Percentiles rank a stretch among this genome's conserved stretches.
These are phyloP conservation scores for Porodaedalea pini DNA, from an alignment of 1,284 basidiomycete species.

Conservation along the genomic window DNA sequence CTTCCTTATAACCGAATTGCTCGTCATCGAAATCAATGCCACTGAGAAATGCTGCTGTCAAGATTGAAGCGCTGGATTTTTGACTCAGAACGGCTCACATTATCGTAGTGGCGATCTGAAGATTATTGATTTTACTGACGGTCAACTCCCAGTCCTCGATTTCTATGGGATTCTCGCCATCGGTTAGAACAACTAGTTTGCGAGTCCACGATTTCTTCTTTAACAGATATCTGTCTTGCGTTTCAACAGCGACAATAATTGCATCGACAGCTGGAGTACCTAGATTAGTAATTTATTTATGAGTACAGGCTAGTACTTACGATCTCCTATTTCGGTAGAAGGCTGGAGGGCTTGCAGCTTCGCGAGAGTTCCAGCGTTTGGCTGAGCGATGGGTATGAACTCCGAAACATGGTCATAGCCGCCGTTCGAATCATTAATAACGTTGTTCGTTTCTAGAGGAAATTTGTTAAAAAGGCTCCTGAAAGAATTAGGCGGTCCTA, in stretches of 20 bases:
- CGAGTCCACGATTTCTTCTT: slow-evolving; percentile 78
- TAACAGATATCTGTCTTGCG: slow-evolving; percentile 58
- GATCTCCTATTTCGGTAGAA: slow-evolving; percentile 59
- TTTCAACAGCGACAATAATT: slow-evolving; percentile 81
- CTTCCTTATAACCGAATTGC: slow-evolving; percentile 57
- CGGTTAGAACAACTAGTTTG: slow-evolving; percentile 77
- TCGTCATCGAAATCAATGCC: slow-evolving; percentile 87
- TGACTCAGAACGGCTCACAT: slow-evolving; percentile 46
- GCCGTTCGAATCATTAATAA: slow-evolving; percentile 56
- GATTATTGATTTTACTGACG: slow-evolving; percentile 60
- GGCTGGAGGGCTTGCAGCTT: slow-evolving; percentile 66
- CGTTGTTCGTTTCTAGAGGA: slow-evolving; percentile 67
- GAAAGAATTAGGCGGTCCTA: slow-evolving; percentile 20
- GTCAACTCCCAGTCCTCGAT: slow-evolving; percentile 72
- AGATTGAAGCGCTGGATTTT: background rate
- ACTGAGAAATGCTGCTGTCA: slow-evolving; percentile 34
- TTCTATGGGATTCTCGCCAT: slow-evolving; percentile 71
- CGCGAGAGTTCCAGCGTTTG: slow-evolving; percentile 71
- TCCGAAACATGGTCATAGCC: slow-evolving; percentile 78
- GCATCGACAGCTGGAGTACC: slow-evolving; percentile 72
- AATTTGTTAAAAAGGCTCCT: slow-evolving; percentile 19
- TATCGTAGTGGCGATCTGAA: slow-evolving; percentile 58
- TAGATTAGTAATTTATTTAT: background rate
- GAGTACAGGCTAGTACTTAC: slow-evolving; percentile 45
- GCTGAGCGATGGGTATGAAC: slow-evolving; percentile 75